Conservation (phyloP, 257 asterid species). For the Buddleja alternifolia region DNA sequence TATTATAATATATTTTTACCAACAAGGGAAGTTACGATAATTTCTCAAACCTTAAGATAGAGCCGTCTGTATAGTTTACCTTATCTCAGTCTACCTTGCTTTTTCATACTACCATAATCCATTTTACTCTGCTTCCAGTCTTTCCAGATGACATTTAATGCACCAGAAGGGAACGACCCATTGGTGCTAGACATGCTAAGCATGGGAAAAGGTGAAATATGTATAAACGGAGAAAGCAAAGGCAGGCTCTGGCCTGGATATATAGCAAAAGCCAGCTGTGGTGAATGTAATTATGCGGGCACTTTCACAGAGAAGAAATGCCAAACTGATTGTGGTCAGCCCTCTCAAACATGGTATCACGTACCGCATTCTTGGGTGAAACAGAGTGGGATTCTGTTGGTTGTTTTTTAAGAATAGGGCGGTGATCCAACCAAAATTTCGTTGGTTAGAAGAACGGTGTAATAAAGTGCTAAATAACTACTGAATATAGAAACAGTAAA, state of each 20-base stretch:
- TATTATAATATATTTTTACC: too few species aligned
- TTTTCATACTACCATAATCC: neutral
- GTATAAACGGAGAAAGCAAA: slow-evolving; percentile 70
- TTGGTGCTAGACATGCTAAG: slow-evolving; percentile 64
- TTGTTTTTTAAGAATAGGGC: slow-evolving; percentile 82
- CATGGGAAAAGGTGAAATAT: slow-evolving; percentile 80
- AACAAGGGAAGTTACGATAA: too few species aligned
- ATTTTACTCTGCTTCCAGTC: neutral
- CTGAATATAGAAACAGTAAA: neutral
- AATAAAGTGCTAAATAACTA: neutral
- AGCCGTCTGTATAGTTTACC: too few species aligned
- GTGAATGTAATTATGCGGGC: slow-evolving; percentile 61
- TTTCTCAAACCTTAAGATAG: too few species aligned
- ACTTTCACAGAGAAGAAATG: slow-evolving; percentile 61
- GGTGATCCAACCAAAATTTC: slow-evolving; percentile 68
- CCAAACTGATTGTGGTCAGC: slow-evolving; percentile 59
- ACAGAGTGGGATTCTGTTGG: slow-evolving; percentile 58
- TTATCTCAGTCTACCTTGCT: neutral
- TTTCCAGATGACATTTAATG: slow-evolving; percentile 53
- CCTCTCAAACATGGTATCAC: slow-evolving; percentile 85
- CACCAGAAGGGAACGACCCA: slow-evolving; percentile 64
- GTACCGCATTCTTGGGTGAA: slow-evolving; percentile 80
- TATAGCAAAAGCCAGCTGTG: slow-evolving; percentile 56
- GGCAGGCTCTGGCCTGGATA: slow-evolving; percentile 80
- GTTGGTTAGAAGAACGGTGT: slow-evolving; percentile 48